Conservation (phyloP, 78 protist species). For the Capsaspora owczarzaki region DNA sequence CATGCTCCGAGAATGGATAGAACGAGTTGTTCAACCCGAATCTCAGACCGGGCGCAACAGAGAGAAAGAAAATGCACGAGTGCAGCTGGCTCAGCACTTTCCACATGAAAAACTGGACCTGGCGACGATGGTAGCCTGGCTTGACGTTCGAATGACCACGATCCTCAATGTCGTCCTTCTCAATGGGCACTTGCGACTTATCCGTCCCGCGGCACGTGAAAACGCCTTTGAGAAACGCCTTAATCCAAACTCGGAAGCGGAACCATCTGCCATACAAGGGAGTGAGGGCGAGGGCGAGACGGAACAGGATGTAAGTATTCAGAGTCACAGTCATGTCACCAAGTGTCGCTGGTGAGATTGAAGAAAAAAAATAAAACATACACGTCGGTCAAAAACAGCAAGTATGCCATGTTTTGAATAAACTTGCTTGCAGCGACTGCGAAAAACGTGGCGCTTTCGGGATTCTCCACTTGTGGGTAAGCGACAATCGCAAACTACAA, state of each 20-base stretch:
- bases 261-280: not conserved
- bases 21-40: too few relatives aligned
- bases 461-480: not conserved
- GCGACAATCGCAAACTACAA: not conserved
- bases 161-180: not conserved
- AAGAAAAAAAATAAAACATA: too few relatives aligned
- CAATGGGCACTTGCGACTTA: not conserved
- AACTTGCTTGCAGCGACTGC: not conserved
- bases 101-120: not conserved
- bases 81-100: too few relatives aligned
- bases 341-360: too few relatives aligned
- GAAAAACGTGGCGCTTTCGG: not conserved
- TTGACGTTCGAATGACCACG: conserved; percentile 4
- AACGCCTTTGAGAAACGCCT: not conserved
- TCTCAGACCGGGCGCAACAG: too few relatives aligned
- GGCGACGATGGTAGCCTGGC: not conserved
- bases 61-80: too few relatives aligned
- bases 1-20: too few relatives aligned
- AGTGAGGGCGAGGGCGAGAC: too few relatives aligned
- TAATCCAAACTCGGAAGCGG: conserved; percentile 1
- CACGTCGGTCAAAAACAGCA: not conserved
- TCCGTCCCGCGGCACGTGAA: too few relatives aligned
- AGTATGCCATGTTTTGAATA: not conserved
- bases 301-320: too few relatives aligned
- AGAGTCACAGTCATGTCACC: too few relatives aligned